phyloP scores from a whole-genome alignment of 352 stramenopile genomes.

The Pythium sukuiense region DNA sequence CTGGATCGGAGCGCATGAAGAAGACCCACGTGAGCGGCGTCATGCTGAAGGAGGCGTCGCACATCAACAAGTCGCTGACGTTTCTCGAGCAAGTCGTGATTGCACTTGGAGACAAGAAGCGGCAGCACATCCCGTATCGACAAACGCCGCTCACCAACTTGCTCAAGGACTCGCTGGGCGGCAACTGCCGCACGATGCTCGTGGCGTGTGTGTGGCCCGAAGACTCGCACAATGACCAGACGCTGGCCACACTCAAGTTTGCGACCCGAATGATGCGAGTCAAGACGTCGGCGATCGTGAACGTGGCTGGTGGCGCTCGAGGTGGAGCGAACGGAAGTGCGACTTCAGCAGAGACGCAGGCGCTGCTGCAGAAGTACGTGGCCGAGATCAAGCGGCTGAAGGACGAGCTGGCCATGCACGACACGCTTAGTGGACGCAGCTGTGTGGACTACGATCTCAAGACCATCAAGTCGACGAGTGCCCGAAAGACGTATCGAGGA shows the following conservation, averaged over 20 bases:
- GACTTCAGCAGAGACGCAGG: constrained; percentile 23
- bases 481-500: constrained; percentile 24
- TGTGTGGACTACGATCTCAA: constrained; percentile 35
- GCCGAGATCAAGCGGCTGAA: constrained; percentile 56
- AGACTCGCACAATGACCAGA: constrained; percentile 79
- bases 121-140: constrained; percentile 91
- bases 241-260: constrained; percentile 91
- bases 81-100: constrained; percentile 88
- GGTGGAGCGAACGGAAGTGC: constrained; percentile 18
- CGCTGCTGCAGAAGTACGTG: constrained; percentile 32
- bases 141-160: constrained; percentile 94
- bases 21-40: constrained; percentile 59
- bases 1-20: constrained; percentile 92
- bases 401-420: constrained; percentile 60
- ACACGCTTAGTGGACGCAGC: constrained; percentile 51
- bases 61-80: constrained; percentile 74
- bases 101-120: constrained; percentile 86
- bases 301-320: constrained; percentile 32
- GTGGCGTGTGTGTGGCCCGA: constrained; percentile 86
- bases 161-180: constrained; percentile 86
- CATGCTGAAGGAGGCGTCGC: constrained; percentile 49
- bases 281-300: constrained; percentile 76
- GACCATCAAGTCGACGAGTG: constrained; percentile 15
- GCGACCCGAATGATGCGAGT: constrained; percentile 87
- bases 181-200: constrained; percentile 79